These are phyloP conservation scores for Pseudogymnoascus sp. DNA, from an alignment of 2,329 filamentous ascomycete species.

Conservation along the genomic window DNA sequence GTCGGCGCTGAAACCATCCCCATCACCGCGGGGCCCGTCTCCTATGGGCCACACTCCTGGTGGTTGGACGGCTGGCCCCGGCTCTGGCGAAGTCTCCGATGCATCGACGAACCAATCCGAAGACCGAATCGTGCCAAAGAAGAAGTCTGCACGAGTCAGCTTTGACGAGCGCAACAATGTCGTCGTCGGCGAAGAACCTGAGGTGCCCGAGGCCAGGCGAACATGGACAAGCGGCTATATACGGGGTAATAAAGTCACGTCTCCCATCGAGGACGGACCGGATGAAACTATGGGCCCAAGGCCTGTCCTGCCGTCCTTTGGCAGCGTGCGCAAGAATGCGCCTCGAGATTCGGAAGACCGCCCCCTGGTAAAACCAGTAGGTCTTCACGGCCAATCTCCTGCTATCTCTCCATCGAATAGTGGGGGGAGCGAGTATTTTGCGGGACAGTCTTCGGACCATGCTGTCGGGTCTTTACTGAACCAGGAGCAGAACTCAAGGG, in stretches of 20 bases:
- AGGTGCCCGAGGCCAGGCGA: slow-evolving; percentile 33
- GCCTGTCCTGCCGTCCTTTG: slow-evolving; percentile 66
- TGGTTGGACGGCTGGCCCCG: slow-evolving; percentile 27
- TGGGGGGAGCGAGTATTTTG: slow-evolving; percentile 20
- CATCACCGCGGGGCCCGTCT: slow-evolving; percentile 46
- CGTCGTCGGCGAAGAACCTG: slow-evolving; percentile 43
- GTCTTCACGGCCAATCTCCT: slow-evolving; percentile 24
- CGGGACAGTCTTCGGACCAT: slow-evolving; percentile 50
- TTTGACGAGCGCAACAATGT: slow-evolving; percentile 63
- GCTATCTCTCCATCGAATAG: slow-evolving; percentile 19
- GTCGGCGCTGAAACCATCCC: slow-evolving; percentile 60
- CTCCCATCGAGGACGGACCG: slow-evolving; percentile 52
- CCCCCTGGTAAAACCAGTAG: slow-evolving; percentile 47
- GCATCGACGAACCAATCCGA: slow-evolving; percentile 15
- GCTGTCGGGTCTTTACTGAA: slow-evolving; percentile 48
- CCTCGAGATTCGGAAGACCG: slow-evolving; percentile 44
- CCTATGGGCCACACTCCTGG: slow-evolving; percentile 43
- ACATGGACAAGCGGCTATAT: slow-evolving; percentile 47
- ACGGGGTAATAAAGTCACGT: slow-evolving; percentile 41
- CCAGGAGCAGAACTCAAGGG: slow-evolving; percentile 43
- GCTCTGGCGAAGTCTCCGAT: slow-evolving; percentile 23
- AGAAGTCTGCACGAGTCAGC: slow-evolving; percentile 66
- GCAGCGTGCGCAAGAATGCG: slow-evolving; percentile 61
- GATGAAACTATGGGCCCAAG: slow-evolving; percentile 68
- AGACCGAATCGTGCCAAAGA: slow-evolving; percentile 35